Percentiles rank a stretch among this genome's conserved stretches.
phyloP scores from a whole-genome alignment of 768 basidiomycete species.

The Sarcodon sp. region DNA sequence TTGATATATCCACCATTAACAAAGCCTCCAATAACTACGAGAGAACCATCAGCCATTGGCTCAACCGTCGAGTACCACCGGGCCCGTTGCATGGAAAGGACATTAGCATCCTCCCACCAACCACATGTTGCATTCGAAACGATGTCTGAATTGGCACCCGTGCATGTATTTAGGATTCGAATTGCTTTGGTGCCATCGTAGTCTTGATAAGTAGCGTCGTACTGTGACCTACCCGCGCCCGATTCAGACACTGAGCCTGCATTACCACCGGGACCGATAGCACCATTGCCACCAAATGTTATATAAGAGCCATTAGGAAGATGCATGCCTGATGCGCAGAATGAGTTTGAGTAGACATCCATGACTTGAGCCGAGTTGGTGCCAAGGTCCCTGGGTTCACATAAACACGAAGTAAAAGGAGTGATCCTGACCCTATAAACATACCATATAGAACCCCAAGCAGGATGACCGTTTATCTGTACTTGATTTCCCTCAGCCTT shows the following conservation, averaged over 20 bases:
- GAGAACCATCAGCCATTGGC: constrained; percentile 58
- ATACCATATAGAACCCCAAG: constrained; percentile 63
- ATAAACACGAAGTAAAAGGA: neutral
- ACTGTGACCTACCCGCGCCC: constrained; percentile 30
- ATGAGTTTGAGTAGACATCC: constrained; percentile 62
- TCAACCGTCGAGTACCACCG: constrained; percentile 79
- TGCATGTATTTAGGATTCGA: constrained; percentile 74
- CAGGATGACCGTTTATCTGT: constrained; percentile 54
- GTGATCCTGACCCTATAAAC: constrained; percentile 1
- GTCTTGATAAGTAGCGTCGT: constrained; percentile 61
- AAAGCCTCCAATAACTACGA: constrained; percentile 76
- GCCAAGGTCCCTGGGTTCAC: constrained; percentile 38
- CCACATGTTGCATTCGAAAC: constrained; percentile 33
- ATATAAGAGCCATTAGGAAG: constrained; percentile 67
- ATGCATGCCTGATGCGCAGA: constrained; percentile 78
- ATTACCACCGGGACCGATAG: constrained; percentile 52
- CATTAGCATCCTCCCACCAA: constrained; percentile 58
- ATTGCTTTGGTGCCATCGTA: constrained; percentile 73
- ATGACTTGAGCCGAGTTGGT: constrained; percentile 48
- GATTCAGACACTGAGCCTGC: constrained; percentile 38
- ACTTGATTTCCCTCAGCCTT: constrained; percentile 74
- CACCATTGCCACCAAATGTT: constrained; percentile 71
- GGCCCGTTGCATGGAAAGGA: constrained; percentile 50
- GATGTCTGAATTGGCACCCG: constrained; percentile 23
- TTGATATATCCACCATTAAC: constrained; percentile 72